Evolutionary conservation across 2,329 filamentous ascomycete species (phyloP), one percentile per base, ranked within the genome.

Genomic region (Penicillium sclerotigenum): DNA sequence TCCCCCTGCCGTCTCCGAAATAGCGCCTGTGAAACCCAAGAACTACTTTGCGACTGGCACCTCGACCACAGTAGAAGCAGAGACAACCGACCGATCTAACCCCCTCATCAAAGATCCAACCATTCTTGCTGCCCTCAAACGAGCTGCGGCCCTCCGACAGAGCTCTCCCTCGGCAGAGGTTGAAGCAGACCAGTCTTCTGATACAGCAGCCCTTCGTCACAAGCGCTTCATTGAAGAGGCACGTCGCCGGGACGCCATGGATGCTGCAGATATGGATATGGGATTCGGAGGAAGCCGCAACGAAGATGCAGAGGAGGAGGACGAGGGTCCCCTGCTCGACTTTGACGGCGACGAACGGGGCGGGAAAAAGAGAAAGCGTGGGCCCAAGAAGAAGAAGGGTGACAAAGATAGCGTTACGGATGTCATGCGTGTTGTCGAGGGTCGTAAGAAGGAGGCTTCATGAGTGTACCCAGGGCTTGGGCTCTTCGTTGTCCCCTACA

Each of bases 211-310:
- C 59, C 86, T 86, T 47, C 86, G 88, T 8, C 84, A 87, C 49
- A 87, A 85, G 71, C 87, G 84, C 62, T 88, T 97, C 78, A 79
- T 97, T 6, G 80, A 87, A 65, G 82, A 82, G 57, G 84, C 79
- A 10, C 70, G 68, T 42, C 72, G 73, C 10, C 77, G 76, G n/a
- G 75, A 86, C 53, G 88, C 89, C 63, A 84, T 92, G 46, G 93
- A 97, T 70, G 85, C 91, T 46, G 87, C 93, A 55, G 93, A 99
- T 74, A 83, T 99, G 76, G 94, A 99, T 68, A 84, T 97, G 80
- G 93, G 92, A 58, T 97, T 99, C 68, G 94, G 94, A 33, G 90
- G 87, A 20, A 94, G 88, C 68, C 83, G 93, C 28, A 87, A 90
- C 67, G 91, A 90, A 52, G 94, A 97, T 67, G 91, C 92, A 47